Percentiles rank a stretch among this genome's conserved stretches.
These are phyloP conservation scores for Escallonia herrerae DNA, from an alignment of 129 eudicot genomes.

Conservation along the genomic window DNA sequence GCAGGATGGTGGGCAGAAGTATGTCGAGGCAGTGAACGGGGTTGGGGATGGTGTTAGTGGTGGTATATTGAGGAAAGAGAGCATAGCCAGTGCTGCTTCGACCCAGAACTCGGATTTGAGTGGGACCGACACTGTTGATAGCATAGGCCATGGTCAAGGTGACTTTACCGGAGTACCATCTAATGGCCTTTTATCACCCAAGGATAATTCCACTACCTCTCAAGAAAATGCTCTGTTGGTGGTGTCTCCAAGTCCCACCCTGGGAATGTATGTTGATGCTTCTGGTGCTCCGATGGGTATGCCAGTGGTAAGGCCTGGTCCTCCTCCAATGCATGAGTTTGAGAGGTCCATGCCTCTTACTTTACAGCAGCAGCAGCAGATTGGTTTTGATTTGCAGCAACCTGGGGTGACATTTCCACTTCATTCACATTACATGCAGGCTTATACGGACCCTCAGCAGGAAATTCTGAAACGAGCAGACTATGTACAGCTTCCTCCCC, in stretches of 20 bases:
- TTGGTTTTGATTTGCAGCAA: conserved; percentile 39
- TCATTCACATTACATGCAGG: conserved; percentile 39
- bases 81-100: conserved; percentile 62
- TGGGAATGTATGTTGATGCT: conserved; percentile 18
- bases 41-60: conserved; percentile 32
- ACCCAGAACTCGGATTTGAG: conserved; percentile 63
- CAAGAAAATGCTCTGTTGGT: conserved; percentile 23
- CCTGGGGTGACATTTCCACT: conserved; percentile 36
- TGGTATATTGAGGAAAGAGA: conserved; percentile 45
- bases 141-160: conserved; percentile 35
- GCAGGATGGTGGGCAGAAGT: conserved; percentile 67
- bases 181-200: conserved; percentile 37
- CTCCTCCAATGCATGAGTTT: conserved; percentile 19
- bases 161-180: conserved; percentile 42
- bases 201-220: conserved; percentile 15
- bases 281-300: conserved; percentile 27
- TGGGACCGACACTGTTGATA: conserved; percentile 52
- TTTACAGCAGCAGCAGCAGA: conserved; percentile 23
- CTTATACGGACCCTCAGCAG: conserved; percentile 58
- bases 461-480: conserved; percentile 45
- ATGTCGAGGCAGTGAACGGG: conserved; percentile 83
- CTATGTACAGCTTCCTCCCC: conserved; percentile 52
- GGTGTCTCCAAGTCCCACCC: conserved; percentile 16
- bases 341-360: conserved; percentile 24
- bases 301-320: conserved; percentile 22